Percentiles rank a stretch among this genome's conserved stretches.
phyloP scores from a whole-genome alignment of 2,329 filamentous ascomycete genomes.

The Hypomyces perniciosus region DNA sequence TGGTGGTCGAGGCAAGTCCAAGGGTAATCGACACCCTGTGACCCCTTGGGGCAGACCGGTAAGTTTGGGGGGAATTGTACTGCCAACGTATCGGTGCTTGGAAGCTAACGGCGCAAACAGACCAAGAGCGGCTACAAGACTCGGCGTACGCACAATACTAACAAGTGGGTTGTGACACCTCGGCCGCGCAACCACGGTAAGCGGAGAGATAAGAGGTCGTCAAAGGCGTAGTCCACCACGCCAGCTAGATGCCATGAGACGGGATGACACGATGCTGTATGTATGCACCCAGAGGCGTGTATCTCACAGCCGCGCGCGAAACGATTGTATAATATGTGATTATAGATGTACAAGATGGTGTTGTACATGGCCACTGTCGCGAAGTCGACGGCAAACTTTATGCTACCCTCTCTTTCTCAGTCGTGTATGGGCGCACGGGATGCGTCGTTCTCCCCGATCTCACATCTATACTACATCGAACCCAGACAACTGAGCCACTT shows the following conservation, averaged over 20 bases:
- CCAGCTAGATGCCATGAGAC: conserved; percentile 12
- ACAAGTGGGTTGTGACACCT: conserved; percentile 83
- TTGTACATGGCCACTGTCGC: not conserved
- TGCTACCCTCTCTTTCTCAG: too few species aligned
- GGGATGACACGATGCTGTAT: conserved; percentile 10
- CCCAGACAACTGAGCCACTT: too few species aligned
- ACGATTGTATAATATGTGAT: conserved; percentile 29
- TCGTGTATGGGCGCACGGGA: too few species aligned
- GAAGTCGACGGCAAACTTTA: not conserved
- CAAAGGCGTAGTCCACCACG: conserved; percentile 19
- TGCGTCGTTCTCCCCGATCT: too few species aligned
- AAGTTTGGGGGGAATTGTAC: conserved; percentile 37
- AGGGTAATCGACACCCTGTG: conserved; percentile 92
- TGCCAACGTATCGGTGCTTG: too few species aligned
- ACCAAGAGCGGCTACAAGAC: conserved; percentile 91
- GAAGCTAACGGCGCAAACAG: conserved; percentile 28
- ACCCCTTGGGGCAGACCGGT: conserved; percentile 95
- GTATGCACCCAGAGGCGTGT: conserved; percentile 21
- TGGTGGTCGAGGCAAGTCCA: conserved; percentile 98
- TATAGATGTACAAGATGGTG: conserved; percentile 18
- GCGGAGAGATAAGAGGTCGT: conserved; percentile 59
- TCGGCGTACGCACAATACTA: conserved; percentile 77
- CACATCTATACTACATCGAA: too few species aligned
- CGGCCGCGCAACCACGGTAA: conserved; percentile 87
- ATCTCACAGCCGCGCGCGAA: conserved; percentile 23